Evolutionary conservation across 352 stramenopile genomes (phyloP), one percentile per base, ranked within the genome.

Genomic region (Phytophthora ohioensis): DNA sequence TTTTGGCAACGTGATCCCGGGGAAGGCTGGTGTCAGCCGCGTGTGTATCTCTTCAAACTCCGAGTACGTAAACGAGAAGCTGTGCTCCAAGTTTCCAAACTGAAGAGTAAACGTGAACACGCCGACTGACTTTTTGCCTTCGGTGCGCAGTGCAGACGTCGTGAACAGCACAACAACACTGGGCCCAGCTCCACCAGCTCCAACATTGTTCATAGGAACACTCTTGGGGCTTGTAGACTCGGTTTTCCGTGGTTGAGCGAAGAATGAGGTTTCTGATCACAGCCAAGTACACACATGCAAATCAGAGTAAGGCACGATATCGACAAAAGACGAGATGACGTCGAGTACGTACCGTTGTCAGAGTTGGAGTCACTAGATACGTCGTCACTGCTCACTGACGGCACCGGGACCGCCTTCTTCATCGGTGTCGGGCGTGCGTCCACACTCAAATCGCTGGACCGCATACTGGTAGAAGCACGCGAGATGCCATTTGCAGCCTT

Each of bases 1-100:
- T 55, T 93, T 95, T 2, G 87, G 88, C 34, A 93, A 66, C 13
- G 53, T 55, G 6, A 70, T 64, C 5, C 35, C 55, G 3, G 70
- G 31, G 36, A 79, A 76, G 34, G 81, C 82, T 3, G 62, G 56
- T 10, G 52, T 56, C 45, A 95, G 47, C 0, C 81, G 80, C n/a
- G 70, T 51, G 51, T 95, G 87, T 21, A 92, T 91, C 27, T 79
- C 81, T 57, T 93, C 84, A 49, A 92, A 88, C 47, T 94, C 82
- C 39, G 83, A 67, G 68, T 93, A 95, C 15, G 82, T 92, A 34
- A 80, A 75, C 13, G 80, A 78, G 56, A 94, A 87, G 30, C 55
- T 78, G 58, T 90, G 79, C 56, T 91, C 78, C 31, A 75, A 67
- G 54, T 70, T 76, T 43, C 69, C 56, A 31, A 92, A 87, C 60